A percentile compares a stretch with the other conserved stretches of the same genome.
phyloP scores from a whole-genome alignment of 2,329 filamentous ascomycete species.

The Phyllosticta citriasiana region DNA sequence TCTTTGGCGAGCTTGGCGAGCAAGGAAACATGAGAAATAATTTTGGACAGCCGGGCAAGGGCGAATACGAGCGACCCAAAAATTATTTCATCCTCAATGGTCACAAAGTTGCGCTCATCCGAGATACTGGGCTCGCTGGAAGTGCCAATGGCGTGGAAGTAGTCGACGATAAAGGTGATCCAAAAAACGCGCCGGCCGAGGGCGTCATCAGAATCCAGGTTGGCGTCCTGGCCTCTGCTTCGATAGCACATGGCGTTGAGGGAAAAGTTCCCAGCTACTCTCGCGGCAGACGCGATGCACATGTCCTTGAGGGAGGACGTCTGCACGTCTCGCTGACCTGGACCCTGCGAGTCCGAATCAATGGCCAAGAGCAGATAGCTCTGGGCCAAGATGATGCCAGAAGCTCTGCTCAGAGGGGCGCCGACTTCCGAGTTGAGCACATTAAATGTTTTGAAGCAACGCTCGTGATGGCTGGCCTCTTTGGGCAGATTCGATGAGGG shows the following conservation, averaged over 20 bases:
- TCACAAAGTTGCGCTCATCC: slow-evolving; percentile 20
- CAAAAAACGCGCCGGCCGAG: slow-evolving; percentile 26
- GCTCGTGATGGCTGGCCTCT: slow-evolving; percentile 4
- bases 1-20: slow-evolving; percentile 22
- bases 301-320: slow-evolving; percentile 18
- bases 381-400: slow-evolving; percentile 24
- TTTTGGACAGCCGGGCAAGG: slow-evolving; percentile 22
- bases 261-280: background rate
- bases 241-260: slow-evolving; percentile 2
- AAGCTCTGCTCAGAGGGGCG: slow-evolving; percentile 22
- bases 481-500: slow-evolving; percentile 15
- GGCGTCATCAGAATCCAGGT: slow-evolving; percentile 22
- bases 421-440: slow-evolving; percentile 18
- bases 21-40: slow-evolving; percentile 22
- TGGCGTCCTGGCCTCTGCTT: slow-evolving; percentile 10
- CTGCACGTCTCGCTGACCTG: slow-evolving; percentile 22
- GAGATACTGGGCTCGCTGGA: slow-evolving; percentile 25
- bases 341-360: slow-evolving; percentile 23
- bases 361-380: slow-evolving; percentile 21
- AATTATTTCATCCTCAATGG: slow-evolving; percentile 3
- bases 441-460: slow-evolving; percentile 15
- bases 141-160: slow-evolving; percentile 26
- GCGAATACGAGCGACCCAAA: slow-evolving; percentile 19
- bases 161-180: slow-evolving; percentile 27
- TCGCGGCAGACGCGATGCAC: slow-evolving; percentile 1